phyloP scores from a whole-genome alignment of 441 rosid species.

The Pelargonium myrrhifolium region DNA sequence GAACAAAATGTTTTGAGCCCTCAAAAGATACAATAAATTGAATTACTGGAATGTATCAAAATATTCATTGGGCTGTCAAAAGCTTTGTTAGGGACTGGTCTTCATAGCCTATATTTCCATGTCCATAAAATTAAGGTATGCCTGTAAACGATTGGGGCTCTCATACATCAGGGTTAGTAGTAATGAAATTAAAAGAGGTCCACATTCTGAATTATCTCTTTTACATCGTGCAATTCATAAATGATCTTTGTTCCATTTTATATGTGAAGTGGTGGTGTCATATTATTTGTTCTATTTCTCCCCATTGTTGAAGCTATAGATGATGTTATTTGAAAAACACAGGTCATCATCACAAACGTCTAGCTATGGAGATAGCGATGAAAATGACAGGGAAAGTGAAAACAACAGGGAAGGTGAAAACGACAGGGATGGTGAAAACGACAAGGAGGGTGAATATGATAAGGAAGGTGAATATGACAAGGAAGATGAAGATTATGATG shows the following conservation, averaged over 20 bases:
- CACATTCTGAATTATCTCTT: neutral
- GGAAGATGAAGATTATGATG: neutral
- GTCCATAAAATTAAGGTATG: neutral
- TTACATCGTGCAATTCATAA: neutral
- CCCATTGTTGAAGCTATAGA: neutral
- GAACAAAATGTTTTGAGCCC: neutral
- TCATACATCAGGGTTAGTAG: neutral
- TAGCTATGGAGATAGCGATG: neutral
- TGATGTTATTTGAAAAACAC: neutral
- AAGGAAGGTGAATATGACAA: neutral
- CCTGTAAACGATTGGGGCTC: no score
- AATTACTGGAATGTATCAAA: no score
- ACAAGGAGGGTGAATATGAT: neutral
- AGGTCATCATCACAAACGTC: neutral
- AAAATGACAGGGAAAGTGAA: neutral
- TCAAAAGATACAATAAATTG: neutral
- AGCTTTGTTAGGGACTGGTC: neutral
- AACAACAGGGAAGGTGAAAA: neutral
- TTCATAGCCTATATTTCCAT: neutral
- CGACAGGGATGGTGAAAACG: neutral
- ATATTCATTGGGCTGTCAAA: neutral
- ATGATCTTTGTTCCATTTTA: neutral
- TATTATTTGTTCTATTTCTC: neutral
- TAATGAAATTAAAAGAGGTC: neutral
- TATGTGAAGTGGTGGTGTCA: no score